phyloP scores from a whole-genome alignment of 2,329 filamentous ascomycete genomes.

The Aspergillus thermomutatus region DNA sequence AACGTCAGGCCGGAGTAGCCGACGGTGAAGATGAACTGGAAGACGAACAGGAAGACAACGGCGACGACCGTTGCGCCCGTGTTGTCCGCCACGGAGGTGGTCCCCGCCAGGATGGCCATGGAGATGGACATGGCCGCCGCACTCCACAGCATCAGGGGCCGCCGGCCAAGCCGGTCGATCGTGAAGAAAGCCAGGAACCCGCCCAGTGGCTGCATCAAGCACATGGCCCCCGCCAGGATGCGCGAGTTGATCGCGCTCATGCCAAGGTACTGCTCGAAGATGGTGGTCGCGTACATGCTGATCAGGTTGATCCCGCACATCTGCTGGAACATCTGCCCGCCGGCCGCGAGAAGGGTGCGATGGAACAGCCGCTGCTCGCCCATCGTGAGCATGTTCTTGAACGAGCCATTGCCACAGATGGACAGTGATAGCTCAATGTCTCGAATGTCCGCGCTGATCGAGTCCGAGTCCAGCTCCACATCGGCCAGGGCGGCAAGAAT shows the following conservation, averaged over 20 bases:
- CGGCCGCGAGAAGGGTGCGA: constrained; percentile 30
- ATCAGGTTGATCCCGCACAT: constrained; percentile 38
- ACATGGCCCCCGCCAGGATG: constrained; percentile 29
- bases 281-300: constrained; percentile 34
- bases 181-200: constrained; percentile 46
- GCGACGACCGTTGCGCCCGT: constrained; percentile 49
- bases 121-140: constrained; percentile 26
- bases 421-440: constrained; percentile 40
- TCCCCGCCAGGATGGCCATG: constrained; percentile 46
- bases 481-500: constrained; percentile 41
- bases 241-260: constrained; percentile 21
- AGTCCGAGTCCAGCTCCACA: constrained; percentile 38
- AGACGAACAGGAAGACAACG: constrained; percentile 57
- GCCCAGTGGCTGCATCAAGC: constrained; percentile 35
- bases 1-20: constrained; percentile 60
- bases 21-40: constrained; percentile 59
- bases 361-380: constrained; percentile 35
- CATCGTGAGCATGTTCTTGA: constrained; percentile 38
- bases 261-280: constrained; percentile 36
- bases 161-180: constrained; percentile 41
- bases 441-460: constrained; percentile 37
- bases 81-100: constrained; percentile 46
- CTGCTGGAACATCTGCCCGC: constrained; percentile 36
- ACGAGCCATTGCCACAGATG: constrained; percentile 33
- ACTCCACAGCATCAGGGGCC: constrained; percentile 33